phyloP scores from a whole-genome alignment of 2,329 filamentous ascomycete genomes.

The Capronia coronata region DNA sequence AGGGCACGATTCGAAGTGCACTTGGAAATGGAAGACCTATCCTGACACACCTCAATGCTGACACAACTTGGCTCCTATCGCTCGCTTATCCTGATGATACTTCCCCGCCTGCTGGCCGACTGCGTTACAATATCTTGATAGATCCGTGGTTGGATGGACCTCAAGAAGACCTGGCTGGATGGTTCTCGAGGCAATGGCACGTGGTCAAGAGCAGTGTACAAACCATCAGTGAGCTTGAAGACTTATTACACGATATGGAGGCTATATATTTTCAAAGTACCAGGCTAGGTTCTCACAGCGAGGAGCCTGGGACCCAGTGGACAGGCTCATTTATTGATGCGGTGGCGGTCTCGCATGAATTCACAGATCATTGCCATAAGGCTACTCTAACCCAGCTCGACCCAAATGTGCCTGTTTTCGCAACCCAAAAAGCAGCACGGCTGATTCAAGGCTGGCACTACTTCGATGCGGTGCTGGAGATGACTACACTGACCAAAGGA shows the following conservation, averaged over 20 bases:
- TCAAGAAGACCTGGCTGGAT: constrained; percentile 57
- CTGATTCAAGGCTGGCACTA: constrained; percentile 54
- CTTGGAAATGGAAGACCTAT: constrained; percentile 39
- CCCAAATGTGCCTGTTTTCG: constrained; percentile 51
- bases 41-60: constrained; percentile 60
- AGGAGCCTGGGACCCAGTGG: too few species aligned
- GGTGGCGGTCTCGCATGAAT: constrained; percentile 58
- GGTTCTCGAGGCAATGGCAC: constrained; percentile 63
- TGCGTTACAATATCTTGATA: constrained; percentile 58
- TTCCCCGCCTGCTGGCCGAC: constrained; percentile 40
- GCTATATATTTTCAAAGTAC: constrained; percentile 31
- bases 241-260: constrained; percentile 47
- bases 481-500: constrained; percentile 40
- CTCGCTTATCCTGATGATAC: constrained; percentile 49
- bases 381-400: constrained; percentile 54
- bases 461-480: constrained; percentile 51
- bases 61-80: constrained; percentile 62
- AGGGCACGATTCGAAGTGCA: constrained; percentile 5
- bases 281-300: too few species aligned
- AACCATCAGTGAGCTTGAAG: constrained; percentile 51
- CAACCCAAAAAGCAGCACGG: constrained; percentile 52
- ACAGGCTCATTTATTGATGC: constrained; percentile 47
- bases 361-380: constrained; percentile 62
- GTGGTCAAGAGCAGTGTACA: constrained; percentile 48
- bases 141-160: constrained; percentile 60